Conservation (phyloP, 345 rosid species). For the Aquilaria sinensis region DNA sequence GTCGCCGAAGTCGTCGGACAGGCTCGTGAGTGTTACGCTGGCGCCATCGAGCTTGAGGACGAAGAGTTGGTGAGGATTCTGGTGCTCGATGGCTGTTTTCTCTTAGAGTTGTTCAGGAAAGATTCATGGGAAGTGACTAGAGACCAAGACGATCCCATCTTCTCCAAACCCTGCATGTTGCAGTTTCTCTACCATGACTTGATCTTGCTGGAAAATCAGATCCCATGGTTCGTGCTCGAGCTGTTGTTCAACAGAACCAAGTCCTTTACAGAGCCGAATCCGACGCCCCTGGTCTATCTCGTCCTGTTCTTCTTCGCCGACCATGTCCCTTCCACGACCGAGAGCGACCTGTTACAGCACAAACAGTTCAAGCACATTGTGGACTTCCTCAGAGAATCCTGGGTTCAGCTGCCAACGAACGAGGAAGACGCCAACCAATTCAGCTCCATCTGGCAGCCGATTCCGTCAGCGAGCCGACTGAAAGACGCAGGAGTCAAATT, state of each 20-base stretch:
- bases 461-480: constrained; percentile 6
- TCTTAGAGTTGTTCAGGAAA: not conserved
- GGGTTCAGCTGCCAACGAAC: constrained; percentile 3
- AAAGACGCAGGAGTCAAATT: not conserved
- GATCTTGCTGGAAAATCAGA: not conserved
- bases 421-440: not conserved
- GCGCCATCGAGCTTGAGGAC: not conserved
- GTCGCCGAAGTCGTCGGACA: not conserved
- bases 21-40: constrained; percentile 1
- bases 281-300: constrained; percentile 15
- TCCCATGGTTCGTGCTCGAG: not conserved
- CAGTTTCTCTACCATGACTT: not conserved
- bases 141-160: not conserved
- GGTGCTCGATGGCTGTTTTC: not conserved
- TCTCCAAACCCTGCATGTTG: not conserved
- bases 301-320: constrained; percentile 7
- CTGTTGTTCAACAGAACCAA: not conserved
- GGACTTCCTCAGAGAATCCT: constrained; percentile 13
- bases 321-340: not conserved
- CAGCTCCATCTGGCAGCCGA: not conserved
- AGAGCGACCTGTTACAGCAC: not conserved
- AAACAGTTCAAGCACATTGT: constrained; percentile 18
- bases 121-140: not conserved
- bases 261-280: too few relatives aligned
- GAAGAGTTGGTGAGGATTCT: not conserved